Base-by-base conservation (phyloP, 768 basidiomycete species). In the Obba rivulosa region DNA sequence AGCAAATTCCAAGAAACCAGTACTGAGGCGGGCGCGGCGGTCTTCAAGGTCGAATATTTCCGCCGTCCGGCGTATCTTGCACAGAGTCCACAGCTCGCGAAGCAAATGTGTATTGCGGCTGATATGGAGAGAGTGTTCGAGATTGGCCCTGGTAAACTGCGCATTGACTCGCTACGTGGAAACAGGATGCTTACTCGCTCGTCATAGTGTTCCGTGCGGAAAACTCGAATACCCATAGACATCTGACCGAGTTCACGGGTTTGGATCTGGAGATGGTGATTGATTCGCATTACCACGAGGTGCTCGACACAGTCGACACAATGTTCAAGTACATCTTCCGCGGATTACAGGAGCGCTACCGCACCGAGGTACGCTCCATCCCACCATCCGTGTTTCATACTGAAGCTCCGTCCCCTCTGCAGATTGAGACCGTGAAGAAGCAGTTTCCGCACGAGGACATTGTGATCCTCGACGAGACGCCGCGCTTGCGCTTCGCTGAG, bases 41-140 rank as follows among this genome's bases (percentile, higher is more conserved):
- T 99, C 28, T 99, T 99, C 79, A 95, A 95, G 75, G 96, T 99
- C 25, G 79, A 80, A 59, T 99, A 99, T 68, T 99, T 98, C 74
- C 91, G 94, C 73, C 88, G 94, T 78, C 78, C 69, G 49, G 96
- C 95, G 3, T 98, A 79, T 73, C 78, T 99, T 20, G 96, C 96
- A 22, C 96, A 99, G 67, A 93, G 90, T 43, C 96, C 96, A 43
- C 96, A 99, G 64, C 75, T 98, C 13, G 91, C 93, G 45, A 99
- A 99, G 69, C 96, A 99, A 69, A 99, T 99, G 96, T 89, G 87
- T 55, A 98, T 99, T 56, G 92, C 96, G 36, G 93, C 92, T 41
- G 96, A 98, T 69, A 92, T 98, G 66, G 96, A 98, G 67, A 79
- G 92, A 24, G 96, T 99, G 5, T 99, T 93, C 66, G 96, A 99